Evolutionary conservation across 768 basidiomycete species (phyloP).

Genomic region (Nidula microcarpa): DNA sequence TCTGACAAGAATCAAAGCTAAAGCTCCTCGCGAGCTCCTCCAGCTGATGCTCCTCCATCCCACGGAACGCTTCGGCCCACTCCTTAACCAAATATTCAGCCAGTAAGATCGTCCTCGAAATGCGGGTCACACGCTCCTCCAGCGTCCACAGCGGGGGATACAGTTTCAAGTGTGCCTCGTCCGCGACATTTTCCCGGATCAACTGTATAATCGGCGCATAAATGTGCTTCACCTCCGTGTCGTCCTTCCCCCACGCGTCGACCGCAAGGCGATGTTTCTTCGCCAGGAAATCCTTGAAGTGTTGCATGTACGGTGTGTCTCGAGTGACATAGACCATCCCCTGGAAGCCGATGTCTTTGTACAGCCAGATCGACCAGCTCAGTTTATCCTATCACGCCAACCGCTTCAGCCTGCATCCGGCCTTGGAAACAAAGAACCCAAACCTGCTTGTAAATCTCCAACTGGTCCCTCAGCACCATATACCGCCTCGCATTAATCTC

Average conservation of each 20-base stretch:
- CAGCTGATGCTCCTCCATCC: constrained; percentile 54
- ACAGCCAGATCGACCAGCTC: constrained; percentile 86
- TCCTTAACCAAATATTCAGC: constrained; percentile 69
- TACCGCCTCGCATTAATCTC: constrained; percentile 63
- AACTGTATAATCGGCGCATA: constrained; percentile 67
- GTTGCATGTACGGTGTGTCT: constrained; percentile 67
- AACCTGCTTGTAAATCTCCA: constrained; percentile 66
- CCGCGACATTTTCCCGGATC: constrained; percentile 49
- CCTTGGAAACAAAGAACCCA: constrained; percentile 5
- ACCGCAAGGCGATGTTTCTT: constrained; percentile 75
- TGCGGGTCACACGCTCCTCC: constrained; percentile 51
- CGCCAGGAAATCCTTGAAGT: constrained; percentile 62
- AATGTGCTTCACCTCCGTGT: constrained; percentile 47
- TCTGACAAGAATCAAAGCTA: constrained; percentile 64
- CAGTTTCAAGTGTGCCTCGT: constrained; percentile 41
- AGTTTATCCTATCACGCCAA: constrained; percentile 42
- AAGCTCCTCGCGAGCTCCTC: constrained; percentile 76
- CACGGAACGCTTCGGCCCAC: constrained; percentile 67
- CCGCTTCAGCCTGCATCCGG: neutral
- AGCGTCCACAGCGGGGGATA: constrained; percentile 68
- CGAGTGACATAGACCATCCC: constrained; percentile 75
- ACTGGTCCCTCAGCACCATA: constrained; percentile 67
- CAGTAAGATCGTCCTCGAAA: constrained; percentile 67
- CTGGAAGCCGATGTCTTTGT: constrained; percentile 81
- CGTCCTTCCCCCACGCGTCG: constrained; percentile 79